phyloP scores from a whole-genome alignment of 768 basidiomycete genomes.

The Mycena rebaudengoi region DNA sequence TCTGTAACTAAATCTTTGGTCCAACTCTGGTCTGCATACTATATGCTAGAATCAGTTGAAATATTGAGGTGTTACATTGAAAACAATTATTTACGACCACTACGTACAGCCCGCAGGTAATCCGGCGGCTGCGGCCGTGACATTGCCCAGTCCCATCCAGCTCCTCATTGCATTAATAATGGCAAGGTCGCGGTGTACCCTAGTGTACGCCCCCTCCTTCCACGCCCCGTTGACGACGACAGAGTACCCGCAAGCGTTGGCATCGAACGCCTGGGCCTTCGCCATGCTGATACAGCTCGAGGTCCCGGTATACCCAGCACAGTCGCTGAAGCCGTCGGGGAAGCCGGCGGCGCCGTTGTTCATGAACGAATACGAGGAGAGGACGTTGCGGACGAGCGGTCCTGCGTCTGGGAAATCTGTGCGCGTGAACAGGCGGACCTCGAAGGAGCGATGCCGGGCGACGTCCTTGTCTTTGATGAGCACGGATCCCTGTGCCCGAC shows the following conservation, averaged over 20 bases:
- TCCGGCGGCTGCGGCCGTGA: conserved; percentile 1
- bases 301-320: conserved; percentile 9
- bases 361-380: conserved; percentile 14
- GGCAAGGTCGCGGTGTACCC: conserved; percentile 5
- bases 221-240: conserved; percentile 8
- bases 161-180: conserved; percentile 12
- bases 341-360: conserved; percentile 10
- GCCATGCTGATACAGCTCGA: conserved; percentile 12
- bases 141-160: conserved; percentile 3
- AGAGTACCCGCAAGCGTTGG: conserved; percentile 9
- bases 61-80: no score
- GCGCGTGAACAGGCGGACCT: conserved; percentile 11
- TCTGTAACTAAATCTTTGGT: no score
- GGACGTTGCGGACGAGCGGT: conserved; percentile 10
- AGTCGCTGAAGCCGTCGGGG: conserved; percentile 17
- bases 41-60: no score
- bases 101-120: conserved; percentile 1
- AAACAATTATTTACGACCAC: no score
- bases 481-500: neutral
- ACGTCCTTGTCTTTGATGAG: conserved; percentile 14
- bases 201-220: conserved; percentile 7
- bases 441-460: conserved; percentile 7
- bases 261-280: conserved; percentile 8
- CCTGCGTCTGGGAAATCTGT: conserved; percentile 13
- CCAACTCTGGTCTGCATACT: no score